Conservation (phyloP, 1,284 basidiomycete genomes). For the Clitocybe nebularis region DNA sequence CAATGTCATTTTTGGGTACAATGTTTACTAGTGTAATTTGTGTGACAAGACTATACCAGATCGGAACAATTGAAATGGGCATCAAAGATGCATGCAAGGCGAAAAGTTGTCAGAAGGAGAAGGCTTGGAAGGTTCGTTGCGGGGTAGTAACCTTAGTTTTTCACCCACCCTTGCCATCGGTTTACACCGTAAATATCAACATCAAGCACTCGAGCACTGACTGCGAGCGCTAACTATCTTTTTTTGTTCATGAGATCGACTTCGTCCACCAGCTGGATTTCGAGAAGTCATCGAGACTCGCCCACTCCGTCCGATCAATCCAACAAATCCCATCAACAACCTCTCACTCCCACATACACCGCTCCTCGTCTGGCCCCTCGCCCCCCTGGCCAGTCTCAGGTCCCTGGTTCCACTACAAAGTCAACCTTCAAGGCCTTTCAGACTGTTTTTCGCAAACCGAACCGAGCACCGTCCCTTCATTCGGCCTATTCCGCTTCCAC, state of each 20-base stretch:
- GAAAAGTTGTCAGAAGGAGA: constrained; percentile 1
- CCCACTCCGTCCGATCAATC: constrained; percentile 23
- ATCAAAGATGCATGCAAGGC: constrained; percentile 17
- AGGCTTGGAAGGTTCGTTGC: constrained; percentile 5
- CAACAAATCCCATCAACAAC: constrained; percentile 27
- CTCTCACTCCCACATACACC: constrained; percentile 41
- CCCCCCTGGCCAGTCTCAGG: constrained; percentile 20
- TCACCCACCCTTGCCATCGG: constrained; percentile 1
- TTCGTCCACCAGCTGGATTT: constrained; percentile 28
- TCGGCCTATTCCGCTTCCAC: constrained; percentile 35
- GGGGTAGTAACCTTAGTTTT: constrained; percentile 3
- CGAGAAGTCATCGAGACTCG: constrained; percentile 28
- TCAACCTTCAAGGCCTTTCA: constrained; percentile 28
- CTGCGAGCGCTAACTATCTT: constrained; percentile 2
- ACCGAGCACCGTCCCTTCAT: constrained; percentile 23
- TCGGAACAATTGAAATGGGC: constrained; percentile 18
- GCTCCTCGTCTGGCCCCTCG: constrained; percentile 34
- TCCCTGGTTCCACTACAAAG: constrained; percentile 12
- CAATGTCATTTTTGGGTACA: constrained; percentile 2
- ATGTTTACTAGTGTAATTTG: not conserved
- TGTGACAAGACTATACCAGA: constrained; percentile 7
- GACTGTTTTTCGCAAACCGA: constrained; percentile 32
- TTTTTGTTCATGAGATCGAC: constrained; percentile 31
- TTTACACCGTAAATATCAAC: constrained; percentile 2
- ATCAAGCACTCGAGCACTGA: not conserved